Evolutionary conservation across 2,329 filamentous ascomycete genomes (phyloP), one percentile per base, ranked within the genome.

Genomic region (Ophiostoma pallidulum): DNA sequence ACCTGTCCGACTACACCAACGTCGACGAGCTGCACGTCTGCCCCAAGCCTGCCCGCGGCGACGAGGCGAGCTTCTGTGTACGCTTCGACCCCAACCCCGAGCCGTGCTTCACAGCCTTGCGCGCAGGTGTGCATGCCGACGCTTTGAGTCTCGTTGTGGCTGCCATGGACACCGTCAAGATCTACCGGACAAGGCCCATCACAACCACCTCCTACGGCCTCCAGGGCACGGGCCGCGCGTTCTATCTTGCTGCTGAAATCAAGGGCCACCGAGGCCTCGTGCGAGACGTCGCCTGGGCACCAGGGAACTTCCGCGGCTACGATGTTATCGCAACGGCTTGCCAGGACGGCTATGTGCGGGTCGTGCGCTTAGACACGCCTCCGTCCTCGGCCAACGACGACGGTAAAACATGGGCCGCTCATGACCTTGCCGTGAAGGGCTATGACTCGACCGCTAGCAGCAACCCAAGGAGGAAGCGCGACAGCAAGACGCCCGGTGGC

Each of bases 271-370:
- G 78, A 8, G 81, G 82, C 1, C 73, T 97, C 33, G 85, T 96
- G 7, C 76, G 91, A 41, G 90, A 96, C 62, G 78, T 96, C 1
- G 83, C 87, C 2, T 98, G 92, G 92, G 88, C 91, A 1, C 85
- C 89, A 41, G 91, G 89, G 12, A 94, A 89, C 54, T 88, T 94
- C 58, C 73, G 90, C 33, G 91, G 91, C 1, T 91, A 87, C 62
- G 92, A 98, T 63, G 76, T 91, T 49, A 77, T 97, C 57, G 92
- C 91, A 3, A 94, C 90, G 6, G 91, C 89, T 3, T 92, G 87
- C 61, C 94, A 94, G 64, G 92, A 98, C 61, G 91, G 92, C 3
- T 82, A 80, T 57, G 80, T 96, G 35, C 77, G 91, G 35, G 84
- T 98, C n/a, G 95, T 94, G 60, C 81, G 91, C 57, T 64, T 94